Percentiles rank a stretch among this genome's conserved stretches.
Evolutionary conservation across 2,329 filamentous ascomycete genomes (phyloP).

Genomic region (Exophiala dermatitidis): DNA sequence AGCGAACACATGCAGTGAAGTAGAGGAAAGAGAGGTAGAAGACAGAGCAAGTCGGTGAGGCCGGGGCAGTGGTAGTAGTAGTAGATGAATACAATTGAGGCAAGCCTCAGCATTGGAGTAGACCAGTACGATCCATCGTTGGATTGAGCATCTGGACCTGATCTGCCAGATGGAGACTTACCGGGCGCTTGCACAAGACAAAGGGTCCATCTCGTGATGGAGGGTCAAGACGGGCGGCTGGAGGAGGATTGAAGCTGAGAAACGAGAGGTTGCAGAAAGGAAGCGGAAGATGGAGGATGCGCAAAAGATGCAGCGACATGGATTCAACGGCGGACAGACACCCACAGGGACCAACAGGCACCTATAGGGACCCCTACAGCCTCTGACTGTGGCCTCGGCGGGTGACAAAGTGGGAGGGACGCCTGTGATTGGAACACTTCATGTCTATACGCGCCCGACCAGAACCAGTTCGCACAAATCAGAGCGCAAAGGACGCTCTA

Average conservation of each 20-base stretch:
- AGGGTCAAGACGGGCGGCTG: background rate
- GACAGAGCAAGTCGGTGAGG: background rate
- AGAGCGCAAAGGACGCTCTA: background rate
- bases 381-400: background rate
- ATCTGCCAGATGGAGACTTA: slow-evolving; percentile 7
- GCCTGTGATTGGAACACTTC: slow-evolving; percentile 9
- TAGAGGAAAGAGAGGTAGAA: slow-evolving; percentile 5
- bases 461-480: background rate
- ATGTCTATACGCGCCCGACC: background rate
- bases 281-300: background rate
- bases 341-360: no score
- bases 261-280: slow-evolving; percentile 8
- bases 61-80: background rate
- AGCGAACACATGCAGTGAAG: slow-evolving; percentile 4
- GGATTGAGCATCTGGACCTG: background rate
- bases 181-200: slow-evolving; percentile 17
- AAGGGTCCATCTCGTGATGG: background rate
- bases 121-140: slow-evolving; percentile 5
- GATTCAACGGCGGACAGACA: background rate
- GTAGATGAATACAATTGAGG: background rate
- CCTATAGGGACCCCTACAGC: no score
- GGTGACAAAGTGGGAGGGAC: slow-evolving; percentile 11
- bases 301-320: slow-evolving; percentile 4
- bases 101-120: background rate
- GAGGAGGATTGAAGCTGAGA: background rate